Base-by-base conservation (phyloP, 306 rosid genomes). In the Trifolium subterraneum region DNA sequence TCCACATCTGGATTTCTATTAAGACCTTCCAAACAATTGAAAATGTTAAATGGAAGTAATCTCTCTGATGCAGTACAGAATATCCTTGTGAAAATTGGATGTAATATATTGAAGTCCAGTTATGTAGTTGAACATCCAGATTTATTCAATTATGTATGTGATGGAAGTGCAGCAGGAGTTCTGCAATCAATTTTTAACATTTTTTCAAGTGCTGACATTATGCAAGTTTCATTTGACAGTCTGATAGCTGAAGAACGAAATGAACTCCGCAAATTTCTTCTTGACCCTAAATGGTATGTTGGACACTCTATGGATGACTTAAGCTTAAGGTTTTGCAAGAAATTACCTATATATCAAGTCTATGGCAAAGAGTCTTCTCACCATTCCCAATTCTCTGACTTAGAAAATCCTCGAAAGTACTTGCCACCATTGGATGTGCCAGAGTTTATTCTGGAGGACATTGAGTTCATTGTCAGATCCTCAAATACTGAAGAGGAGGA, bases 281-380 rank as follows among this genome's bases (percentile, higher is more conserved):
- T 93, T 69, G 88, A 93, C 76, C 89, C 90, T 71, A 91, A 89
- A 85, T 93, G 98, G 98, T 93, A 93, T 83, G 79, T 86, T 84
- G 91, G 93, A 62, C 70, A 64, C 78, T 83, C 76, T 68, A 64
- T 93, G 91, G 81, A 80, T 83, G 96, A 81, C 65, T 68, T 80
- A 73, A 80, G 76, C 73, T 65, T 82, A 74, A 85, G 79, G 58
- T 83, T 77, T 69, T 91, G 96, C 88, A 88, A 69, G 84, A 93
- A 78, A 77, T 83, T 93, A 68, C 94, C 93, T 80, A 90, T 93
- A 76, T 93, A 75, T 80, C 88, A 62, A 83, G 96, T 93, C 68
- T 87, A 86, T 63, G 81, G 81, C 47, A 72, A 86, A 70, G 92
- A 81, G 29, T 86, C 89, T 70, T 39, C 80, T 78, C 85, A 77